Evolutionary conservation across 805 yeast species (phyloP).

Genomic region (Yamadazyma endophytica): DNA sequence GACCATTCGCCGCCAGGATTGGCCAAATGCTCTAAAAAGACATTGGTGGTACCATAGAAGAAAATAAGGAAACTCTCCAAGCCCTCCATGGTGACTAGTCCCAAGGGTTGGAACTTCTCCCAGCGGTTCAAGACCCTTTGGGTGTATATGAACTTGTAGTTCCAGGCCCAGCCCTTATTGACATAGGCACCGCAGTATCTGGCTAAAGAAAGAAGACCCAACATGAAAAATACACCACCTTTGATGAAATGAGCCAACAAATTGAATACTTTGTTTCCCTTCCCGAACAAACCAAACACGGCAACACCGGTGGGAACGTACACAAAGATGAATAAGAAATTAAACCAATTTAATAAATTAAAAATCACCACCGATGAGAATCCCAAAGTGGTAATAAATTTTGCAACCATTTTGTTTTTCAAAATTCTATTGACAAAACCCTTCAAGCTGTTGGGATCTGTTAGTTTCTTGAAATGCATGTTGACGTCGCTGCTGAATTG

Average conservation of each 20-base stretch:
- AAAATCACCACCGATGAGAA: conserved; percentile 28
- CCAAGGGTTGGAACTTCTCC: conserved; percentile 36
- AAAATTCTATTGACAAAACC: conserved; percentile 5
- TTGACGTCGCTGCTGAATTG: neutral
- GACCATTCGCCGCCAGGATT: conserved; percentile 76
- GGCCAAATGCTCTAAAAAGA: conserved; percentile 81
- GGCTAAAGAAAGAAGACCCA: conserved; percentile 78
- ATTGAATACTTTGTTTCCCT: conserved; percentile 66
- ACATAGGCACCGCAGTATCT: conserved; percentile 83
- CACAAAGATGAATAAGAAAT: conserved; percentile 55
- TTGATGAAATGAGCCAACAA: conserved; percentile 92
- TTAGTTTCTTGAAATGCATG: neutral
- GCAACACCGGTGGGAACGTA: conserved; percentile 62
- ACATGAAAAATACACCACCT: conserved; percentile 80
- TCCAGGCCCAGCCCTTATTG: conserved; percentile 90
- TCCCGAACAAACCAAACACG: conserved; percentile 66
- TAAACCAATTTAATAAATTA: conserved; percentile 55
- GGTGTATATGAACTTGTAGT: conserved; percentile 34
- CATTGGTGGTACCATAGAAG: conserved; percentile 84
- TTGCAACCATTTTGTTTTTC: conserved; percentile 11
- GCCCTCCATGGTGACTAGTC: conserved; percentile 76
- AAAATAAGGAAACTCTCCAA: conserved; percentile 76
- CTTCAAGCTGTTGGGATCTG: neutral
- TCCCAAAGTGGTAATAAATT: conserved; percentile 18
- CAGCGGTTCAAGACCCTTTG: conserved; percentile 23